Evolutionary conservation across 352 stramenopile species (phyloP).

Genomic region (Phytophthora aleatoria): DNA sequence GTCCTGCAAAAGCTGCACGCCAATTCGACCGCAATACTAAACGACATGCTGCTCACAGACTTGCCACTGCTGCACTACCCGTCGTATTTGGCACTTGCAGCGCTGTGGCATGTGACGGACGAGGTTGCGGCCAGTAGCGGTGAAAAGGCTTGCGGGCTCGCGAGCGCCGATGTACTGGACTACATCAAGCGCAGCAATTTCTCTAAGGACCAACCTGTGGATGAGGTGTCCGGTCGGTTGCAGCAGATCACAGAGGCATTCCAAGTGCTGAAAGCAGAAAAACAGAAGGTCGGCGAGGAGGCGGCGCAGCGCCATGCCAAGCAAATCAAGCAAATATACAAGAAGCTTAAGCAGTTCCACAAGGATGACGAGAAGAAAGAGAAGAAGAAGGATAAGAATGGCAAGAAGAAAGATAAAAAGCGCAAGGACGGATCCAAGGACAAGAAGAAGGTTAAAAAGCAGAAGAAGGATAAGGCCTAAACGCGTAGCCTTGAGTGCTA

Average conservation of each 20-base stretch:
- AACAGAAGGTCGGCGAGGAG: constrained; percentile 42
- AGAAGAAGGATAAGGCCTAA: constrained; percentile 53
- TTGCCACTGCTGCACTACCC: constrained; percentile 69
- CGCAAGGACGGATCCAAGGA: constrained; percentile 71
- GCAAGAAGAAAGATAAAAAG: constrained; percentile 78
- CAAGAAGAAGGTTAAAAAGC: constrained; percentile 58
- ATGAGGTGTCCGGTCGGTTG: constrained; percentile 40
- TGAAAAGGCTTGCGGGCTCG: constrained; percentile 39
- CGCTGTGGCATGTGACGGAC: constrained; percentile 58
- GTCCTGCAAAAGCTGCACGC: constrained; percentile 82
- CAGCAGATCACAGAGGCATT: constrained; percentile 45
- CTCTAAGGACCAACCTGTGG: constrained; percentile 54
- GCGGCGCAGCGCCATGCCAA: constrained; percentile 50
- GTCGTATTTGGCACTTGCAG: constrained; percentile 70
- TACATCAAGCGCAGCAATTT: constrained; percentile 81
- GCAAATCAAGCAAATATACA: constrained; percentile 85
- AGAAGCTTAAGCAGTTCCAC: constrained; percentile 88
- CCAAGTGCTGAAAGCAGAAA: constrained; percentile 38
- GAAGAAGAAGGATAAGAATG: constrained; percentile 67
- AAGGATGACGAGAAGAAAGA: constrained; percentile 64
- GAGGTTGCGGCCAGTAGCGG: constrained; percentile 47
- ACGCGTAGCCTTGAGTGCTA: constrained; percentile 3
- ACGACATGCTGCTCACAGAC: constrained; percentile 81
- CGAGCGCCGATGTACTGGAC: constrained; percentile 47
- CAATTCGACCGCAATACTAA: constrained; percentile 71